Evolutionary conservation across 1,284 basidiomycete genomes (phyloP).

Genomic region (Testicularia cyperi): DNA sequence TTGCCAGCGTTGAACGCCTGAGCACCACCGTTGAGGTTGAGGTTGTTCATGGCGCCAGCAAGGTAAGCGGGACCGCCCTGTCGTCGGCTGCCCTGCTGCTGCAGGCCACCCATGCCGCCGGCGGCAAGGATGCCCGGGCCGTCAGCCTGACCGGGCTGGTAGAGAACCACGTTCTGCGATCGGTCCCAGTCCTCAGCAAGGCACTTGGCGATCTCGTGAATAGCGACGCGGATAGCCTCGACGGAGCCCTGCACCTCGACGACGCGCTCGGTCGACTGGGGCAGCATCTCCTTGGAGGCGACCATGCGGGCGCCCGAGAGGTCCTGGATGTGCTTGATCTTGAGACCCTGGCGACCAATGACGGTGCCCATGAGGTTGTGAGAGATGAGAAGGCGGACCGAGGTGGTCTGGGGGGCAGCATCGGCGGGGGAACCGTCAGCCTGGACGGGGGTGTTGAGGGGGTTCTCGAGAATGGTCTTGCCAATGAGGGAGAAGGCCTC

Average conservation of each 20-base stretch:
- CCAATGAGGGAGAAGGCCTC: slow-evolving; percentile 97
- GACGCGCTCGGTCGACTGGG: slow-evolving; percentile 67
- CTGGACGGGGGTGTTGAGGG: slow-evolving; percentile 28
- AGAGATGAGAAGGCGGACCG: slow-evolving; percentile 70
- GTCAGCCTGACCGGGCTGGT: slow-evolving; percentile 70
- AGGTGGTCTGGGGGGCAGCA: slow-evolving; percentile 73
- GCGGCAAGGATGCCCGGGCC: slow-evolving; percentile 64
- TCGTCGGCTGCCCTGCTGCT: slow-evolving; percentile 49
- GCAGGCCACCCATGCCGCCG: slow-evolving; percentile 58
- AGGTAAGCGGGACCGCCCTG: slow-evolving; percentile 60
- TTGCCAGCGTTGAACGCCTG: background rate
- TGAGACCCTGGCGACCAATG: slow-evolving; percentile 60
- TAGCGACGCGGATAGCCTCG: slow-evolving; percentile 84
- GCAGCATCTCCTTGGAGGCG: slow-evolving; percentile 60
- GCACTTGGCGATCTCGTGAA: slow-evolving; percentile 92
- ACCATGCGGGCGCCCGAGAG: slow-evolving; percentile 60
- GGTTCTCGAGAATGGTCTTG: slow-evolving; percentile 73
- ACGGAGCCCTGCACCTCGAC: slow-evolving; percentile 93
- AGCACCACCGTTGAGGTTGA: slow-evolving; percentile 14
- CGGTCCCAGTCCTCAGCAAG: slow-evolving; percentile 96
- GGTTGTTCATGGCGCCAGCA: slow-evolving; percentile 41
- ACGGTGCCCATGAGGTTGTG: slow-evolving; percentile 61
- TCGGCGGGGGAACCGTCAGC: slow-evolving; percentile 68
- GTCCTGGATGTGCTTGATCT: slow-evolving; percentile 61
- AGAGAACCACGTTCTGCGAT: slow-evolving; percentile 76